Conservation (phyloP, 768 basidiomycete genomes). For the Plicaturopsis crispa region DNA sequence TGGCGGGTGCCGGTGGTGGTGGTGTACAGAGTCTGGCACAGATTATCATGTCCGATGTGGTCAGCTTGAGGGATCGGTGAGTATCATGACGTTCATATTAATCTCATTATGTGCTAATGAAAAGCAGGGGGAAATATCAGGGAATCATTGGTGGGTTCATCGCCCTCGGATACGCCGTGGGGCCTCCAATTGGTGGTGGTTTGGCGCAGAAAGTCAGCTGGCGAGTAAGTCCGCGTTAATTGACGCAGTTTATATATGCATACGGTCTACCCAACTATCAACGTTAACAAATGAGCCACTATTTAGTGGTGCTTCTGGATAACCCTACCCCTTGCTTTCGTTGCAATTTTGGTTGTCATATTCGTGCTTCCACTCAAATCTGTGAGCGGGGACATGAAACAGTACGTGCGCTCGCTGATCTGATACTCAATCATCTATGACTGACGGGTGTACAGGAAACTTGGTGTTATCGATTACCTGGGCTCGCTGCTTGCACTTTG, state of each 20-base stretch:
- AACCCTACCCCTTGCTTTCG: constrained; percentile 50
- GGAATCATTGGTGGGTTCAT: constrained; percentile 60
- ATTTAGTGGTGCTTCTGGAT: constrained; percentile 72
- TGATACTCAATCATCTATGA: not conserved
- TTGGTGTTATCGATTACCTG: constrained; percentile 57
- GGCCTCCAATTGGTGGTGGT: constrained; percentile 62
- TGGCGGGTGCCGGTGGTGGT: constrained; percentile 67
- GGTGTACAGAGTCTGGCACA: constrained; percentile 63
- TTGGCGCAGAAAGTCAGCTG: constrained; percentile 56
- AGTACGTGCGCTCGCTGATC: constrained; percentile 18
- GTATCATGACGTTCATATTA: constrained; percentile 9
- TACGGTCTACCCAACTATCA: not conserved
- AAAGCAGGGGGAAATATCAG: constrained; percentile 70
- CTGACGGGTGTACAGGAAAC: constrained; percentile 35
- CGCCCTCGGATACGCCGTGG: constrained; percentile 56
- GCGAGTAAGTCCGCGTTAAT: constrained; percentile 33
- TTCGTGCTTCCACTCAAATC: constrained; percentile 64
- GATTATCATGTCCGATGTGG: constrained; percentile 68
- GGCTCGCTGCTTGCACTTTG: constrained; percentile 51
- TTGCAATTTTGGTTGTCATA: constrained; percentile 46
- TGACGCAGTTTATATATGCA: not conserved
- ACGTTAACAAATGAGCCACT: not conserved
- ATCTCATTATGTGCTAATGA: constrained; percentile 2
- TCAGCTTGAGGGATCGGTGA: constrained; percentile 58
- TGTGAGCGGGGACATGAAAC: constrained; percentile 51